Evolutionary conservation across 441 rosid species (phyloP), one percentile per base, ranked within the genome.

Genomic region (Eruca vesicaria): DNA sequence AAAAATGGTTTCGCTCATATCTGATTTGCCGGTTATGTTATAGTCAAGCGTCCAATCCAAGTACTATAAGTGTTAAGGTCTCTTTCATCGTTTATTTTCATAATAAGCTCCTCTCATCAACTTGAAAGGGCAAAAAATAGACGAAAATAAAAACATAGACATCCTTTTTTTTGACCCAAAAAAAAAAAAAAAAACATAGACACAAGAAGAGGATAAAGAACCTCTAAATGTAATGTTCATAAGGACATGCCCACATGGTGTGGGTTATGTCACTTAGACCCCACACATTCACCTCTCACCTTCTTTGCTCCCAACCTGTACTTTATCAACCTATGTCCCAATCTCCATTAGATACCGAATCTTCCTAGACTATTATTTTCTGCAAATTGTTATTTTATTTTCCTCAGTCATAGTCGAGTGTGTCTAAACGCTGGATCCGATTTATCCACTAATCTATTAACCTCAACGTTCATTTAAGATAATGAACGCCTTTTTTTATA

Each of bases 201-300:
- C 32, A 53, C 38, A 59, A 45, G 68, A 67, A 74, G 45, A 33
- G 45, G 69, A 75, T 61, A 68, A 68, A 62, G 69, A 69, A 38
- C 74, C 69, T 56, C 74, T 61, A 77, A 74, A 48, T 69, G 41
- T 56, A 36, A 68, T 60, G 66, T 76, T 77, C 67, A 65, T 62
- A 69, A 43, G 78, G 79, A 81, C 85, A 81, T 58, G 59, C 68
- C 76, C 86, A 80, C 86, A 82, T 82, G 86, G 80, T 65, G 76
- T 65, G 73, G 72, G 75, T 79, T 76, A 66, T 77, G 72, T 69
- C 77, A 63, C 28, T 73, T 59, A 72, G 87, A 84, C 83, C 84
- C 88, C 87, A 80, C 81, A 67, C 67, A 68, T 77, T 77, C 80
- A 65, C 56, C 77, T 77, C 77, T 77, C 76, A 71, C 58, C 73